A percentile compares a stretch with the other conserved stretches of the same genome.
phyloP scores from a whole-genome alignment of 1,139 yeast genomes.

The Meyerozyma elateridarum region DNA sequence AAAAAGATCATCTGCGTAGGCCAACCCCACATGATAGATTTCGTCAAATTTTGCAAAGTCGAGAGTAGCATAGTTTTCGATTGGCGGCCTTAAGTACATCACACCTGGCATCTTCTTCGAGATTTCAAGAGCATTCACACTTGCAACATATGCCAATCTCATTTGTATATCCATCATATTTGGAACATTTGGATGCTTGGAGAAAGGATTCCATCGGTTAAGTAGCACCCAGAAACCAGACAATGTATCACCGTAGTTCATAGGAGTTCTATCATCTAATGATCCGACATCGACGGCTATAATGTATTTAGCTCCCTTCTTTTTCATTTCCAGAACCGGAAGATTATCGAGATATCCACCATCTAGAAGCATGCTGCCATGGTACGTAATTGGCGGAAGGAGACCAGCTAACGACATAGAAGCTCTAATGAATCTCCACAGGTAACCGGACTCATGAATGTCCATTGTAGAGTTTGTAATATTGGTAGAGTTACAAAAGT shows the following conservation, averaged over 20 bases:
- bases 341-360: slow-evolving; percentile 95
- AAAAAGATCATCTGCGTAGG: slow-evolving; percentile 62
- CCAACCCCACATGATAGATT: slow-evolving; percentile 74
- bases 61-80: slow-evolving; percentile 83
- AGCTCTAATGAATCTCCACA: slow-evolving; percentile 94
- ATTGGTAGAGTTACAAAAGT: slow-evolving; percentile 90
- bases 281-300: slow-evolving; percentile 98
- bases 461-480: slow-evolving; percentile 96
- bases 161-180: slow-evolving; percentile 93
- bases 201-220: slow-evolving; percentile 89
- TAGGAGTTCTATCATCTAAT: slow-evolving; percentile 84
- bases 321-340: slow-evolving; percentile 87
- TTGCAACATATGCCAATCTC: slow-evolving; percentile 89
- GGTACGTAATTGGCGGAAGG: slow-evolving; percentile 81
- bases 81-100: slow-evolving; percentile 89
- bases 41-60: slow-evolving; percentile 93
- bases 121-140: slow-evolving; percentile 85
- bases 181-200: slow-evolving; percentile 83
- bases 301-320: slow-evolving; percentile 79
- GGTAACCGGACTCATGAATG: slow-evolving; percentile 84
- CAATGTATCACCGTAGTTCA: slow-evolving; percentile 88
- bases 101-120: slow-evolving; percentile 87
- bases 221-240: slow-evolving; percentile 90
- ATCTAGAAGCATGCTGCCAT: slow-evolving; percentile 89
- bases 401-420: slow-evolving; percentile 96